Evolutionary conservation across 2,329 filamentous ascomycete species (phyloP), one percentile per base, ranked within the genome.

Genomic region (Tolypocladium tropicale): DNA sequence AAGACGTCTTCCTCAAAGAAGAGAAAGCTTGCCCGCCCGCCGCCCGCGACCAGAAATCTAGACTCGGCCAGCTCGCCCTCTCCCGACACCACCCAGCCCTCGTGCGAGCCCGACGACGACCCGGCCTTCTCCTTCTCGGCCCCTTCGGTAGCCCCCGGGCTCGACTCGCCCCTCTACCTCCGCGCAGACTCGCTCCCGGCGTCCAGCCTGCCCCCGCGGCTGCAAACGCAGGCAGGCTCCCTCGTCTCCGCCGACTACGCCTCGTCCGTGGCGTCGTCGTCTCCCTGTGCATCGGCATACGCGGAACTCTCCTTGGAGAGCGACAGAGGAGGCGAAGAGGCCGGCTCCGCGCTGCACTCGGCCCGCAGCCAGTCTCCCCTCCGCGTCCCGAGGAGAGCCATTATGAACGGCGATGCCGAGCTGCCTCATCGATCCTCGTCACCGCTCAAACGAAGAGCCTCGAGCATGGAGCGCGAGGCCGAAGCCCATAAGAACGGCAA

Each of bases 1-100:
- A 86, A 79, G 73, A 86, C 83, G 83, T 85, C 83, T 83, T 85
- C 82, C 76, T 78, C 75, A 79, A 86, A 86, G 82, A 86, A 86
- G 83, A 79, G 83, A 78, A 86, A 82, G 80, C 80, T 86, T 66
- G 76, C 73, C 67, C 78, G 76, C 64, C 74, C 59, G 34, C 43
- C 49, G 37, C 56, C 72, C 67, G 69, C 72, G 60, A 69, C 71
- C 63, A 68, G 70, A 67, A 74, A 78, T 68, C 67, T 71, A 59
- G 70, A 70, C 63, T 68, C 64, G 54, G 61, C 66, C 60, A 66
- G 62, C 60, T 68, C 70, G 57, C 63, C 67, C n/a, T 71, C 69
- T 49, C 70, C 74, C 58, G 78, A 82, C 62, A 72, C 71, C 57
- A 74, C 76, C 61, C 68, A 81, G 56, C 76, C 73, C 64, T 83